Evolutionary conservation across 2,329 filamentous ascomycete species (phyloP), one percentile per base, ranked within the genome.

Genomic region (Alternaria conjuncta): DNA sequence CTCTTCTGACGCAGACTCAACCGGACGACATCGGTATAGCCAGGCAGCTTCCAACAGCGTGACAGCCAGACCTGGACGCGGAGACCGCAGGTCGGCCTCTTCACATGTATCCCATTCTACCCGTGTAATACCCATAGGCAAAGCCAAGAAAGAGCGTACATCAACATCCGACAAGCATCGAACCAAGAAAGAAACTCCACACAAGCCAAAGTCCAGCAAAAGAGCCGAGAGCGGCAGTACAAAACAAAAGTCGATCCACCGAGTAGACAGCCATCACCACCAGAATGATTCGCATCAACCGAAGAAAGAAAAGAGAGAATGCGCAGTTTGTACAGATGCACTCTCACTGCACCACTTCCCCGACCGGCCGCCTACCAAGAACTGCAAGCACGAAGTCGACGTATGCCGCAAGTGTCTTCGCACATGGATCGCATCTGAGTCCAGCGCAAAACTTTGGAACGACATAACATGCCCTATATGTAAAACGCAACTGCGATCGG

Each of bases 391-490:
- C 61, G 56, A 61, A 1, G 56, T 65, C 7, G 67, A 76, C n/a
- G 78, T 75, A 13, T 84, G 82, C 64, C 65, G 63, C 4, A 68
- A 75, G 10, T 84, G 82, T 55, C 71, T 83, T 6, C 68, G 76
- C 15, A 65, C 63, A 30, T 84, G 81, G 82, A 75, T 83, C n/a
- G 60, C 67, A 6, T 74, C 75, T 1, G 76, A 81, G 54, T 77
- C 82, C 55, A 64, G 68, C 7, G 60, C 65, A 8, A 80, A 80
- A 57, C 72, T 79, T 2, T 84, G 83, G 81, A 81, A 83, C 32
- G 79, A 84, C 10, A 81, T 88, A 44, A 77, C 76, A 47, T 89
- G 87, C 55, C 86, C 86, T 4, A 45, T 51, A 6, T 89, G 87
- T 65, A 68, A 79, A 4, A 77, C 75, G 25, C 66, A 70, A 0